Base-by-base conservation (phyloP, 1,139 yeast species). In the Pichia sp. region DNA sequence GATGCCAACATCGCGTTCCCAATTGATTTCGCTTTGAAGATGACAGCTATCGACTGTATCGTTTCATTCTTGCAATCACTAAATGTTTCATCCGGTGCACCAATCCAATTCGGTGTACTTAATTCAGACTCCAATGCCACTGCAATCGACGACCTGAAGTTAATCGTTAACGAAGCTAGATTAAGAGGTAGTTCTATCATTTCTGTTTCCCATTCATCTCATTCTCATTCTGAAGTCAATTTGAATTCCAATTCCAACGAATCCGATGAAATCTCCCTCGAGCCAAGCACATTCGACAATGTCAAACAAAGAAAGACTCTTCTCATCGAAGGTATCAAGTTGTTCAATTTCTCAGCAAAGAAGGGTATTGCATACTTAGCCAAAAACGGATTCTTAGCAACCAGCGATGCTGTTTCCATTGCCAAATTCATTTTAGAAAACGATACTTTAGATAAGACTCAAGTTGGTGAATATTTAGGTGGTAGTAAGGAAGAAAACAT, bases 401-500 rank as follows among this genome's bases (percentile, higher is more conserved):
- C 81, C 20, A 75, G 77, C 34, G 73, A 77, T 2, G 91, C 98
- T 1, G 62, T 59, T 4, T 79, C 79, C 10, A 81, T 94, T 54
- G 98, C 98, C 0, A 65, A 67, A 47, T 89, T 94, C 63, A 69
- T 94, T 46, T 68, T 89, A 43, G 73, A 74, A 17, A 87, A 93
- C 1, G 96, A 85, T 40, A 51, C 59, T 1, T 71, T 94, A 45
- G 96, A 91, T 63, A 86, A 91, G 62, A 77, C 93, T 0, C 79
- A 79, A 5, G 76, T 94, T 51, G 99, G 99, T 45, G 99, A 91
- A 59, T 94, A 76, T 60, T 72, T 94, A 51, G 99, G 99, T 46
- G 97, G 89, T 59, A 96, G 94, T 37, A 84, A 84, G 54, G 88
- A 85, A 8, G 76, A 75, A 47, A 85, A 87, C 61, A 79, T 89